Evolutionary conservation across 2,329 filamentous ascomycete species (phyloP).

Genomic region (Fusarium longipes): DNA sequence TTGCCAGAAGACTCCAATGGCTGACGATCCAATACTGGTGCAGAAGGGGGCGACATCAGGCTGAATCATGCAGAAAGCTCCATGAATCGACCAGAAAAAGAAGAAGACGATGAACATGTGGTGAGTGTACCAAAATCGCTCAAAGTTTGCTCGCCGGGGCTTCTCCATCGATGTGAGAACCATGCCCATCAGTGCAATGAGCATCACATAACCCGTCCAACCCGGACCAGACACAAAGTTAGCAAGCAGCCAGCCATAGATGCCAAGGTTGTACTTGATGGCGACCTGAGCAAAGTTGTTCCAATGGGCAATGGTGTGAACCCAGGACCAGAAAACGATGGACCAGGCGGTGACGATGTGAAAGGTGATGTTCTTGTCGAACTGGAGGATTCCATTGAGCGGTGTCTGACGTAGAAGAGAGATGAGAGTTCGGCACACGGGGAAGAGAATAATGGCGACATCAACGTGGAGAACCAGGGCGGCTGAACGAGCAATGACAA

Average conservation of each 20-base stretch:
- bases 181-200: conserved; percentile 82
- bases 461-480: conserved; percentile 85
- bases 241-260: conserved; percentile 80
- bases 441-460: conserved; percentile 80
- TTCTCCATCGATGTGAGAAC: conserved; percentile 81
- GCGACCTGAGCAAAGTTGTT: conserved; percentile 85
- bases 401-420: conserved; percentile 83
- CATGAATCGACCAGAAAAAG: conserved; percentile 90
- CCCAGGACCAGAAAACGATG: conserved; percentile 88
- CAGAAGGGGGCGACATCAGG: conserved; percentile 84
- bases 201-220: conserved; percentile 89
- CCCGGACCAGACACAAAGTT: conserved; percentile 84
- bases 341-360: conserved; percentile 88
- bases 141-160: conserved; percentile 82
- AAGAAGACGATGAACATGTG: conserved; percentile 91
- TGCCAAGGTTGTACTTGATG: conserved; percentile 78
- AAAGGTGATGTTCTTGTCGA: conserved; percentile 91
- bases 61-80: conserved; percentile 91
- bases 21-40: conserved; percentile 71
- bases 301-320: conserved; percentile 88
- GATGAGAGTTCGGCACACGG: conserved; percentile 86
- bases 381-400: conserved; percentile 86
- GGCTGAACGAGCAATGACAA: conserved; percentile 79
- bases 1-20: conserved; percentile 85
- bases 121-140: conserved; percentile 92